Base-by-base conservation (phyloP, 2,329 filamentous ascomycete species). In the Hypoxylon sp. region DNA sequence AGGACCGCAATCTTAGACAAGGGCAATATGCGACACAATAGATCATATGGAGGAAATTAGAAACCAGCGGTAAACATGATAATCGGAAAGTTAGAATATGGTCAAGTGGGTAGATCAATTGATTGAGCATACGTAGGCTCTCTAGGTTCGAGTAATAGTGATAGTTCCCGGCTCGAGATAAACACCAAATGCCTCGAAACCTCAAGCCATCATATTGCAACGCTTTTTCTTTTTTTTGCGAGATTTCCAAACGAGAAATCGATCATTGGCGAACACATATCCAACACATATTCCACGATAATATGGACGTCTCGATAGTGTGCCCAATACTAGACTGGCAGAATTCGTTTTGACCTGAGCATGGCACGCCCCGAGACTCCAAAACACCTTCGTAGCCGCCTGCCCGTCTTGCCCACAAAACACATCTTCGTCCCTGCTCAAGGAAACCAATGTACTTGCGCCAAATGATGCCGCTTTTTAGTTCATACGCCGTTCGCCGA, bases 401-500 rank as follows among this genome's bases (percentile, higher is more conserved):
- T 70, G 64, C 72, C 70, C 70, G 65, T 73, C 70, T 72, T 70
- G 63, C 62, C 67, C 56, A 68, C 70, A 70, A 74, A 73, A 67
- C 64, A 71, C 72, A 53, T 72, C 70, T 73, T 74, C 71, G 69
- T 73, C 62, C 72, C 69, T 70, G 50, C 64, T 68, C 53, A 56
- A 70, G 65, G 65, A 67, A 77, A 75, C 62, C 71, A 70, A 74
- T 71, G 72, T 72, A 75, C 75, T 72, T 77, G 72, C 72, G 73
- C 75, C 76, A 71, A 64, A 70, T 74, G 67, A 78, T 79, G 75
- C 77, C 76, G 75, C 75, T 76, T 72, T 73, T 79, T 78, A 75
- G 71, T 79, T 79, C 77, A 77, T 82, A 78, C 80, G 80, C 80
- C 80, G 75, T 81, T 81, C 80, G 80, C 80, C 80, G 74, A 72